Percentiles rank a stretch among this genome's conserved stretches.
Conservation (phyloP, 2,329 filamentous ascomycete species). For the Aspergillus piperis region DNA sequence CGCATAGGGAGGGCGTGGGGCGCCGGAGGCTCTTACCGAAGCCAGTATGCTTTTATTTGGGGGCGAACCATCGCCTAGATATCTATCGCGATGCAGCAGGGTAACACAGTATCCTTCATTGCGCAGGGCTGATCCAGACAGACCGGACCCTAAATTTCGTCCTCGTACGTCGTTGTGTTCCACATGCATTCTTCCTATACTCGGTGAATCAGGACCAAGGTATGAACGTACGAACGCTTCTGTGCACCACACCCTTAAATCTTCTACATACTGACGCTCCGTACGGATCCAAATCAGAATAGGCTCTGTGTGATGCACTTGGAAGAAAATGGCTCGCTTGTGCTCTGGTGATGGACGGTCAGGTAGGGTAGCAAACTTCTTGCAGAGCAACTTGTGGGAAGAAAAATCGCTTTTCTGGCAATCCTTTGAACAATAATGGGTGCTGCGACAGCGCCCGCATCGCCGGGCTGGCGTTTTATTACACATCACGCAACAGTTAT, state of each 20-base stretch:
- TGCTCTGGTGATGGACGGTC: slow-evolving; percentile 10
- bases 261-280: neutral
- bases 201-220: neutral
- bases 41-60: slow-evolving; percentile 1
- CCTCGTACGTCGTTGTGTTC: neutral
- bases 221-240: neutral
- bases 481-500: slow-evolving; percentile 1
- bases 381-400: slow-evolving; percentile 15
- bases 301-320: neutral
- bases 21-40: neutral
- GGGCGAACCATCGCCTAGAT: neutral
- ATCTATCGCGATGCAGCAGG: neutral
- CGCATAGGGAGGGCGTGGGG: neutral
- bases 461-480: neutral
- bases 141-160: neutral
- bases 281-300: slow-evolving; percentile 4
- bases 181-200: neutral
- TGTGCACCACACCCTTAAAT: neutral
- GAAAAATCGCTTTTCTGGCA: slow-evolving; percentile 4
- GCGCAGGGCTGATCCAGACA: neutral
- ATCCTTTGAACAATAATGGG: neutral
- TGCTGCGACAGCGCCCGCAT: neutral
- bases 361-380: slow-evolving; percentile 2
- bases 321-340: slow-evolving; percentile 15
- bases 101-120: neutral